Evolutionary conservation across 768 basidiomycete genomes (phyloP).

Genomic region (Podaxis sp.): DNA sequence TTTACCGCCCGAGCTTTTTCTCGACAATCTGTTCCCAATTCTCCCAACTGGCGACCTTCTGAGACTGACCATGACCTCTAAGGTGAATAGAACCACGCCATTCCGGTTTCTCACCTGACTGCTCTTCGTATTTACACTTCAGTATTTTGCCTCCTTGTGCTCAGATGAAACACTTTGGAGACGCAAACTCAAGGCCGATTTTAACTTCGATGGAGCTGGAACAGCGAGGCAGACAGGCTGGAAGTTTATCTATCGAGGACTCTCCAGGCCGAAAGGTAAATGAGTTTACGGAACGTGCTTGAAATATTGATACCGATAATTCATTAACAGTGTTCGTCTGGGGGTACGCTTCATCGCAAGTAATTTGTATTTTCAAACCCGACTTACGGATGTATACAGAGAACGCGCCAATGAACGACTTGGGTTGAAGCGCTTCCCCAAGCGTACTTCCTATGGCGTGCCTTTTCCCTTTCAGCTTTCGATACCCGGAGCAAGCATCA

Average conservation of each 20-base stretch:
- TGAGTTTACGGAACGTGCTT: not conserved
- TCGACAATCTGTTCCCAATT: slow-evolving; percentile 68
- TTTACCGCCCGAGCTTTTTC: slow-evolving; percentile 74
- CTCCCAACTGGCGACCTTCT: slow-evolving; percentile 57
- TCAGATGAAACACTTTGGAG: slow-evolving; percentile 83
- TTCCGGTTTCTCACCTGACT: slow-evolving; percentile 5
- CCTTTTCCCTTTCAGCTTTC: slow-evolving; percentile 66
- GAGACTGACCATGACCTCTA: slow-evolving; percentile 60
- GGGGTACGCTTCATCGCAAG: slow-evolving; percentile 37
- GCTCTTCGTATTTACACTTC: not conserved
- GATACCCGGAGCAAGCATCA: slow-evolving; percentile 62
- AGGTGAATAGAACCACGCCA: slow-evolving; percentile 28
- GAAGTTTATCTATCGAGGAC: slow-evolving; percentile 75
- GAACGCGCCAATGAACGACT: slow-evolving; percentile 62
- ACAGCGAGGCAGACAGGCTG: slow-evolving; percentile 79
- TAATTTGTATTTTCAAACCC: not conserved
- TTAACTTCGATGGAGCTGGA: slow-evolving; percentile 70
- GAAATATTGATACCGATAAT: not conserved
- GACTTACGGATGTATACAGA: slow-evolving; percentile 34
- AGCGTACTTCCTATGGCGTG: slow-evolving; percentile 36
- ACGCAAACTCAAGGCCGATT: slow-evolving; percentile 64
- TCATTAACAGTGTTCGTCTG: slow-evolving; percentile 44
- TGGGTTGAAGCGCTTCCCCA: slow-evolving; percentile 45
- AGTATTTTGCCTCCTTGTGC: slow-evolving; percentile 59
- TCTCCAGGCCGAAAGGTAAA: slow-evolving; percentile 70